Conservation (phyloP, 441 rosid species). For the Arabidopsis hybrid region DNA sequence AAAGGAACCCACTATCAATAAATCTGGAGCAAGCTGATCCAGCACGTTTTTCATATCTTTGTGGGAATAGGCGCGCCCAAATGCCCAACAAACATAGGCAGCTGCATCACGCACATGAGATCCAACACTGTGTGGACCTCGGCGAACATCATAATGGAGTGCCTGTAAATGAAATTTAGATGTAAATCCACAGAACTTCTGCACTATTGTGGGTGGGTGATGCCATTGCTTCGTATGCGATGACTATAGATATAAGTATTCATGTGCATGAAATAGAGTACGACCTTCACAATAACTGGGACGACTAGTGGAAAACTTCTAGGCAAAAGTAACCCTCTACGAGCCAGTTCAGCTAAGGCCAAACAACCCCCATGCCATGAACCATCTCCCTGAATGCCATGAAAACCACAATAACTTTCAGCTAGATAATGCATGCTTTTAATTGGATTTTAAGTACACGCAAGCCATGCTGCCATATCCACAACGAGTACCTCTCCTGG, state of each 20-base stretch:
- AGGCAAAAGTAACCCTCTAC: conserved; percentile 94
- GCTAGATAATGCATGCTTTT: conserved; percentile 12
- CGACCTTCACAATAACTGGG: conserved; percentile 89
- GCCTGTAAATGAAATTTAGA: conserved; percentile 62
- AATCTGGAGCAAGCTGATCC: conserved; percentile 91
- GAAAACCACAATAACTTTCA: conserved; percentile 30
- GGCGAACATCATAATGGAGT: conserved; percentile 91
- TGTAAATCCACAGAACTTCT: conserved; percentile 7
- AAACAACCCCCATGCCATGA: conserved; percentile 99
- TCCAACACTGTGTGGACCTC: conserved; percentile 99
- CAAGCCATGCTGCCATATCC: conserved; percentile 20
- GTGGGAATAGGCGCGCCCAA: conserved; percentile 96
- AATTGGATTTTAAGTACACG: not conserved
- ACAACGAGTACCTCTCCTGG: conserved; percentile 78
- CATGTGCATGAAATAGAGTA: conserved; percentile 29
- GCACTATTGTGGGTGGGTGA: conserved; percentile 11
- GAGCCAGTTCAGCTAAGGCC: conserved; percentile 93
- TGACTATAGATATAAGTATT: conserved; percentile 28
- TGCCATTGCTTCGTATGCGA: conserved; percentile 4
- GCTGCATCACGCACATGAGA: conserved; percentile 99
- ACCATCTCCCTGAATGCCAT: conserved; percentile 86
- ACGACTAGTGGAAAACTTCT: conserved; percentile 84
- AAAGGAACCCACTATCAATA: conserved; percentile 88
- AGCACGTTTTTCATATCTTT: conserved; percentile 80
- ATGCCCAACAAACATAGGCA: conserved; percentile 99